Percentiles rank a stretch among this genome's conserved stretches.
These are phyloP conservation scores for Vigna nakashimae DNA, from an alignment of 306 rosid species.

Conservation along the genomic window DNA sequence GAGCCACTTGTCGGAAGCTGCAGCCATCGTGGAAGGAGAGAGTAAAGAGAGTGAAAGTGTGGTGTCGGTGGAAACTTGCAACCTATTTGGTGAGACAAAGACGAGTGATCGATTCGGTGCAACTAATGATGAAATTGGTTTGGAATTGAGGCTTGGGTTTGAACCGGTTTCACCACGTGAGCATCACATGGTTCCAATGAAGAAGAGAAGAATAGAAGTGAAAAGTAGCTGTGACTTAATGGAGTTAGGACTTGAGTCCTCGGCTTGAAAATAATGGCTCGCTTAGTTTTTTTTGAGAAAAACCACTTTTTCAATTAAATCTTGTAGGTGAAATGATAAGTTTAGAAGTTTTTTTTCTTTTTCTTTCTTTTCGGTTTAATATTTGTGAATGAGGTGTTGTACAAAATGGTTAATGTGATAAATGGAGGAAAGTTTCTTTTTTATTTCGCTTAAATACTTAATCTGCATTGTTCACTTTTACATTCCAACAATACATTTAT, in stretches of 20 bases:
- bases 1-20: slow-evolving; percentile 71
- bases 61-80: slow-evolving; percentile 58
- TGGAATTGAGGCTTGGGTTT: slow-evolving; percentile 82
- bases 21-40: slow-evolving; percentile 61
- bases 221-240: slow-evolving; percentile 7
- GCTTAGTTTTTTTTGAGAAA: background rate
- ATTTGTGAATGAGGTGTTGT: slow-evolving; percentile 22
- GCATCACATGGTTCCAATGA: slow-evolving; percentile 68
- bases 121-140: slow-evolving; percentile 45
- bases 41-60: slow-evolving; percentile 76
- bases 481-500: too few species aligned
- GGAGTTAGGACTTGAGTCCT: slow-evolving; percentile 56
- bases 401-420: slow-evolving; percentile 30
- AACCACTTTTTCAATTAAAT: background rate
- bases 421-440: background rate
- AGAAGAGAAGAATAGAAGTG: slow-evolving; percentile 66
- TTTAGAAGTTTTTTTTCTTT: background rate
- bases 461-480: too few species aligned
- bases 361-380: background rate
- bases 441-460: too few species aligned
- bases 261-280: slow-evolving; percentile 34
- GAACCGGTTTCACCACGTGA: slow-evolving; percentile 63
- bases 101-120: slow-evolving; percentile 25
- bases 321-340: background rate
- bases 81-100: slow-evolving; percentile 43